Evolutionary conservation across 2,329 filamentous ascomycete species (phyloP).

Genomic region (Alternaria novae-zelandiae): DNA sequence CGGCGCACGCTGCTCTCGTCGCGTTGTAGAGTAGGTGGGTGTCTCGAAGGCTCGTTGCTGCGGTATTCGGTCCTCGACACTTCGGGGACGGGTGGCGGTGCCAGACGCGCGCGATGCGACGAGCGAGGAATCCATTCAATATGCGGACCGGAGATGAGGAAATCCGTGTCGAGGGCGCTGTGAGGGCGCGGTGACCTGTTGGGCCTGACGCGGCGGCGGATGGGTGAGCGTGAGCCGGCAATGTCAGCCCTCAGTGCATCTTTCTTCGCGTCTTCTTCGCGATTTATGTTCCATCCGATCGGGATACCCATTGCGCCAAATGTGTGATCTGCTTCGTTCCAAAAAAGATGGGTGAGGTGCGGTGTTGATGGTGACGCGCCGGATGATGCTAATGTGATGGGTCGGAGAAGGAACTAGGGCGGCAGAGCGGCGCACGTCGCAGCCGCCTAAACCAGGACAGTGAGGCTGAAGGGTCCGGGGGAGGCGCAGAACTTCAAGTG

Average conservation of each 20-base stretch:
- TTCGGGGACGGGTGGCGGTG: constrained; percentile 45
- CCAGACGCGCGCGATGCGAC: constrained; percentile 30
- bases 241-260: constrained; percentile 59
- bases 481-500: constrained; percentile 12
- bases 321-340: constrained; percentile 21
- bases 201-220: constrained; percentile 57
- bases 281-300: constrained; percentile 57
- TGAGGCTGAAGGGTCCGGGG: constrained; percentile 29
- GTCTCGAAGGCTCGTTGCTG: constrained; percentile 20
- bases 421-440: constrained; percentile 11
- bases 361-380: constrained; percentile 34
- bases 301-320: constrained; percentile 56
- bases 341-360: constrained; percentile 9
- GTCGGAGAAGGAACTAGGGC: constrained; percentile 24
- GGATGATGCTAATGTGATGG: constrained; percentile 18
- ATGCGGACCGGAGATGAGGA: constrained; percentile 16
- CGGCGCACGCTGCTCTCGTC: constrained; percentile 20
- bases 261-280: constrained; percentile 54
- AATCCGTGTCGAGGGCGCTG: constrained; percentile 25
- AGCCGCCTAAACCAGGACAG: constrained; percentile 16
- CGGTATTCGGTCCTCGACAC: constrained; percentile 26
- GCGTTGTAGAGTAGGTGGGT: constrained; percentile 21
- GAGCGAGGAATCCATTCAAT: constrained; percentile 22
- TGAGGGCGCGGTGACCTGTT: constrained; percentile 30
- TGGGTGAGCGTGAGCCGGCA: constrained; percentile 62